phyloP scores from a whole-genome alignment of 768 basidiomycete genomes.

The Suillus luteus region DNA sequence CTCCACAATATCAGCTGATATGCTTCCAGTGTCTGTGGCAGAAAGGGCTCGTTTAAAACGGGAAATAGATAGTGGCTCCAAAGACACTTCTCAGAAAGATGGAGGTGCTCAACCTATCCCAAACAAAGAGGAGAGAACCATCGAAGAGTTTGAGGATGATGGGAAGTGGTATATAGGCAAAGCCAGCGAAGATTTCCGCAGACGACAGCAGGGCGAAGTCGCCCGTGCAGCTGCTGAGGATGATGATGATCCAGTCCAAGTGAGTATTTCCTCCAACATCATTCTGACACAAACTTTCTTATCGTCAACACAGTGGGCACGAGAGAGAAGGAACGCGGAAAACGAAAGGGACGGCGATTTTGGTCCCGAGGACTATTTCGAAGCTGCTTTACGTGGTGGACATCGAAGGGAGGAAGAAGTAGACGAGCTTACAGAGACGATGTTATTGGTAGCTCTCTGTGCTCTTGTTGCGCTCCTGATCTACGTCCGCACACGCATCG shows the following conservation, averaged over 20 bases:
- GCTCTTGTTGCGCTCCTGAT: slow-evolving; percentile 72
- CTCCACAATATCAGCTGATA: neutral
- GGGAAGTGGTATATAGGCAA: slow-evolving; percentile 85
- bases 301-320: slow-evolving; percentile 61
- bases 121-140: slow-evolving; percentile 24
- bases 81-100: slow-evolving; percentile 12
- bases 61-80: slow-evolving; percentile 28
- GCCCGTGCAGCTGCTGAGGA: slow-evolving; percentile 44
- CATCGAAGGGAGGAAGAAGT: slow-evolving; percentile 61
- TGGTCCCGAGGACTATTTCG: slow-evolving; percentile 83
- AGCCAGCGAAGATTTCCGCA: slow-evolving; percentile 76
- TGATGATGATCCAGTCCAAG: slow-evolving; percentile 77
- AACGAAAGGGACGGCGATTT: slow-evolving; percentile 73
- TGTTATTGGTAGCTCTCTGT: slow-evolving; percentile 75
- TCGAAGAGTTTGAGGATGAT: slow-evolving; percentile 43
- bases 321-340: slow-evolving; percentile 70
- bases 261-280: slow-evolving; percentile 30
- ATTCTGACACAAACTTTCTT: slow-evolving; percentile 2
- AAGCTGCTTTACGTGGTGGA: slow-evolving; percentile 60
- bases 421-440: slow-evolving; percentile 79
- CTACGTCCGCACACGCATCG: slow-evolving; percentile 78
- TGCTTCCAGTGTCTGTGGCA: slow-evolving; percentile 27
- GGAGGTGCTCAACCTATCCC: slow-evolving; percentile 12
- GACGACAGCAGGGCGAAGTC: slow-evolving; percentile 48
- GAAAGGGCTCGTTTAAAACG: slow-evolving; percentile 24